phyloP scores from a whole-genome alignment of 306 rosid genomes.

The Bauhinia variegata region DNA sequence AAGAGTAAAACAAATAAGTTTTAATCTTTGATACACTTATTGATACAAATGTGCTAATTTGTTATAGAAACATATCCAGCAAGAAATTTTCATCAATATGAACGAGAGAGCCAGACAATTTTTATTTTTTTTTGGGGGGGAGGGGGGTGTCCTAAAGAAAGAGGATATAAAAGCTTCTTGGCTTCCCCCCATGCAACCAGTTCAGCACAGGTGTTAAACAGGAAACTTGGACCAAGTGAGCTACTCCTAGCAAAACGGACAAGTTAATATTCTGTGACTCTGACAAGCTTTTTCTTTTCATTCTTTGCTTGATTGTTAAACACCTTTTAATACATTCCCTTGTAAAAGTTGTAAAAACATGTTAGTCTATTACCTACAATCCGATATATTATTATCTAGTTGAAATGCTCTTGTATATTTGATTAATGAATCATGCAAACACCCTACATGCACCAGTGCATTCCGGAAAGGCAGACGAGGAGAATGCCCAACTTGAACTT shows the following conservation, averaged over 20 bases:
- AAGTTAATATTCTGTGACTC: constrained; percentile 6
- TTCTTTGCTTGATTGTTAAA: not conserved
- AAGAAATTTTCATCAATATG: no score
- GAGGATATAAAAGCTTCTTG: not conserved
- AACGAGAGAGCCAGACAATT: no score
- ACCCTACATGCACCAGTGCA: no score
- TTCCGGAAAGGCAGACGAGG: no score
- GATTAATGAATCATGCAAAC: no score
- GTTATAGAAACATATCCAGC: constrained; percentile 51
- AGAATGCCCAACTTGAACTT: no score
- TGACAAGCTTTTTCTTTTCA: not conserved
- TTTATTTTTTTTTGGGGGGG: no score
- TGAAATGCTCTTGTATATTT: no score
- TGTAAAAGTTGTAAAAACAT: no score
- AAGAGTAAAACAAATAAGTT: constrained; percentile 38
- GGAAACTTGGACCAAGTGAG: constrained; percentile 2
- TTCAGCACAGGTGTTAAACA: not conserved
- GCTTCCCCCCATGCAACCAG: constrained; percentile 12
- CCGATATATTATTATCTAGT: no score
- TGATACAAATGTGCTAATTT: constrained; percentile 36
- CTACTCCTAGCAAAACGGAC: constrained; percentile 21
- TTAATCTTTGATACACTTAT: not conserved
- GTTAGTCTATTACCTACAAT: no score
- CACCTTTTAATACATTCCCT: no score
- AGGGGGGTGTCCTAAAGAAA: not conserved